Evolutionary conservation across 1,284 basidiomycete genomes (phyloP).

Genomic region (Cutaneotrichosporon cutaneum): DNA sequence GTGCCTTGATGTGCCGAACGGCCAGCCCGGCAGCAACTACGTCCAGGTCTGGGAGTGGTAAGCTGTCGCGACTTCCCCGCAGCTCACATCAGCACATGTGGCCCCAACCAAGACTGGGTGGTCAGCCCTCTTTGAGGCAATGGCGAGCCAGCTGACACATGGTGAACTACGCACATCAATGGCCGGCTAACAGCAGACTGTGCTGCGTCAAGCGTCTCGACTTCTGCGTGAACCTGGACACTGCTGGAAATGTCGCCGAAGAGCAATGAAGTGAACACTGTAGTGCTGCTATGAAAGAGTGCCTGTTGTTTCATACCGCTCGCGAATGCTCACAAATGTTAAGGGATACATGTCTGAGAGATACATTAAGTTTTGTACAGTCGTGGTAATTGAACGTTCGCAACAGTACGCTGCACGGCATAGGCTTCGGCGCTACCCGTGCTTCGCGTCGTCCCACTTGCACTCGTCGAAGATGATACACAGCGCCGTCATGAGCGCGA

Average conservation of each 20-base stretch:
- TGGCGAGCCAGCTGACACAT: background rate
- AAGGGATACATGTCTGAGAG: background rate
- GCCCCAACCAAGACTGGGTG: slow-evolving; percentile 3
- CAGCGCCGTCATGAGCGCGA: slow-evolving; percentile 9
- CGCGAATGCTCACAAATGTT: background rate
- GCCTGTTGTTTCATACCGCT: background rate
- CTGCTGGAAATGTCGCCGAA: background rate
- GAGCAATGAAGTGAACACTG: background rate
- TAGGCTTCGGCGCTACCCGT: background rate
- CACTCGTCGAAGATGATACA: slow-evolving; percentile 13
- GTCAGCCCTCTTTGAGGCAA: background rate
- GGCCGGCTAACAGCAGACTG: no score
- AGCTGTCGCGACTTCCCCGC: background rate
- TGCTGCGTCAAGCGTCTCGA: no score
- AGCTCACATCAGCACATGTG: background rate
- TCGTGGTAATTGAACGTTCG: no score
- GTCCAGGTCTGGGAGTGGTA: slow-evolving; percentile 10
- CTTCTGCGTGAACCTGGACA: no score
- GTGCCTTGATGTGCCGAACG: slow-evolving; percentile 4
- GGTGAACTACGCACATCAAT: no score
- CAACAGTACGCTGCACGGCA: no score
- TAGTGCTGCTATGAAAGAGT: background rate
- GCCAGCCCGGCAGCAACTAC: background rate
- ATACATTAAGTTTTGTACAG: background rate
- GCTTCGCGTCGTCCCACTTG: slow-evolving; percentile 10